Evolutionary conservation across 768 basidiomycete species (phyloP).

Genomic region (Russula sp.): DNA sequence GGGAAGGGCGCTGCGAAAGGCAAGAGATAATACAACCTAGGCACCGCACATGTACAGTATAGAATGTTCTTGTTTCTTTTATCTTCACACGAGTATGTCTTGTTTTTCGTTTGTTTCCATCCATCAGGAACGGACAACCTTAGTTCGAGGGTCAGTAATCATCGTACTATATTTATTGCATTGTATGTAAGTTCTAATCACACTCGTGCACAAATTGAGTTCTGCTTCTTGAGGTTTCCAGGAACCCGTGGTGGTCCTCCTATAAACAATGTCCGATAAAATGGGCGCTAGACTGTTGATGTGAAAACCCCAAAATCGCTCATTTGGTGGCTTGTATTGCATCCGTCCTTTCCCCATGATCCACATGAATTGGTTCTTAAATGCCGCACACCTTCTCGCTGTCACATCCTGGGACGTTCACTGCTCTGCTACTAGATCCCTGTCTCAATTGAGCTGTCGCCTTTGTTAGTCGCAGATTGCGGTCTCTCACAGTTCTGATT

Average conservation of each 20-base stretch:
- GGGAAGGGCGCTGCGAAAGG: constrained; percentile 24
- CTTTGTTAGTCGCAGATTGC: neutral
- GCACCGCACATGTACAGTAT: neutral
- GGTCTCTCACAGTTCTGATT: neutral
- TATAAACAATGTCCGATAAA: neutral
- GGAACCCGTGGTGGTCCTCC: constrained; percentile 2
- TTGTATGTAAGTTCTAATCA: constrained; percentile 19
- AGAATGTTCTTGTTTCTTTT: neutral
- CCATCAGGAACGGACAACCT: neutral
- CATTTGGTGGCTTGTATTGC: neutral
- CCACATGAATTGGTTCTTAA: neutral
- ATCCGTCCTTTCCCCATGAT: neutral
- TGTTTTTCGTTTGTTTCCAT: constrained; percentile 13
- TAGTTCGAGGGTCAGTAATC: constrained; percentile 6
- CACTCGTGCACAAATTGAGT: constrained; percentile 5
- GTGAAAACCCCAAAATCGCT: neutral
- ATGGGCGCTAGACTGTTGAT: neutral
- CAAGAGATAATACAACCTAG: constrained; percentile 14
- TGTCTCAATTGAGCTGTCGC: neutral
- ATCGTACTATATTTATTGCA: neutral
- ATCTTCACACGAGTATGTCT: constrained; percentile 8
- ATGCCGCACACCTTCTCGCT: neutral
- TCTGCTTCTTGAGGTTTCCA: constrained; percentile 11
- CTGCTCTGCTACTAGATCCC: neutral
- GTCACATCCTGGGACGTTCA: neutral